phyloP scores from a whole-genome alignment of 1,284 basidiomycete species.

The Ganoderma boninense region DNA sequence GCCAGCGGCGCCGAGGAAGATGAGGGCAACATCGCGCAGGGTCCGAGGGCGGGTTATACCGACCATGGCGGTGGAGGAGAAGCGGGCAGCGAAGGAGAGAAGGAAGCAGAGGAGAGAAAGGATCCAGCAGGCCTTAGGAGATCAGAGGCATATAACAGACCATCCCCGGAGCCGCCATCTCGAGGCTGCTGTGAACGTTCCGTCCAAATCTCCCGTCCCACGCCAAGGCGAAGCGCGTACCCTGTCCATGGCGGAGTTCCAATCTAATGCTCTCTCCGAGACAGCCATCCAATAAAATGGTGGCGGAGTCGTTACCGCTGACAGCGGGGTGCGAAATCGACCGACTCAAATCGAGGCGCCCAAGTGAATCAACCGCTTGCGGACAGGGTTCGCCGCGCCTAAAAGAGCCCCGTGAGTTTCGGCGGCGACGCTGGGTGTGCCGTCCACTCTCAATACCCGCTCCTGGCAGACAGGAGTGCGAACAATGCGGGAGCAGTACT shows the following conservation, averaged over 20 bases:
- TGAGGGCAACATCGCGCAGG: slow-evolving; percentile 56
- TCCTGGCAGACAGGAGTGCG: background rate
- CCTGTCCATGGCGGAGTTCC: background rate
- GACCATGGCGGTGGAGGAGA: slow-evolving; percentile 28
- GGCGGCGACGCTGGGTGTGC: background rate
- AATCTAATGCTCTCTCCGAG: background rate
- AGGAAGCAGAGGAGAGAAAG: slow-evolving; percentile 16
- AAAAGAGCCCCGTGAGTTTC: background rate
- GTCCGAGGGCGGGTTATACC: slow-evolving; percentile 39
- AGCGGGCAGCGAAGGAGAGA: slow-evolving; percentile 10
- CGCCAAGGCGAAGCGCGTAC: background rate
- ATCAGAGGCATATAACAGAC: slow-evolving; percentile 5
- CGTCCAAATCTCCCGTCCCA: background rate
- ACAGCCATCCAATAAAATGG: background rate
- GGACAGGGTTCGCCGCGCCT: too few relatives aligned
- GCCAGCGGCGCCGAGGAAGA: slow-evolving; percentile 56
- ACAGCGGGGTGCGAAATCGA: background rate
- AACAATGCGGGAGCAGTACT: slow-evolving; percentile 34
- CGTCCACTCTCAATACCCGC: background rate
- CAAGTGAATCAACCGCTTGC: background rate
- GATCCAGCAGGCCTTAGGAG: slow-evolving; percentile 17
- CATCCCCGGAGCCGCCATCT: background rate
- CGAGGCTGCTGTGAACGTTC: background rate
- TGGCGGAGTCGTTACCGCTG: background rate
- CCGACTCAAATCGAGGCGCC: background rate